Evolutionary conservation across 1,284 basidiomycete species (phyloP), one percentile per base, ranked within the genome.

Genomic region (Ceratorhiza oryzae-sativae): DNA sequence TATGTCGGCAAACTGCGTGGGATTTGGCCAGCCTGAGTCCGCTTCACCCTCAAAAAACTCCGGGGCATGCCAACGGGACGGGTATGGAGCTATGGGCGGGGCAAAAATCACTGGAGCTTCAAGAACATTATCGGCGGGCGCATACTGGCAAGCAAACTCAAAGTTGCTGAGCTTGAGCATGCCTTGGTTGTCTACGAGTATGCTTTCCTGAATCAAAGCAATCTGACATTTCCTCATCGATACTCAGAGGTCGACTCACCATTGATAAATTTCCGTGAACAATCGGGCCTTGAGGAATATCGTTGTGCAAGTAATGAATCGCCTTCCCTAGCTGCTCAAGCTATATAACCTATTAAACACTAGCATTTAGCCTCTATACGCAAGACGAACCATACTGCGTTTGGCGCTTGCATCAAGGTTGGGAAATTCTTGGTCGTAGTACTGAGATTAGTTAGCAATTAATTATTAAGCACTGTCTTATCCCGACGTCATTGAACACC

Each of bases 111-210:
- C 20, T 41, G 36, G 49, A 4, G 63, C 63, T 45, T 42, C 34
- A 8, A 45, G 27, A 4, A 36, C 41, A 8, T 58, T 56, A 20
- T 68, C 53, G 13, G 23, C 13, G 41, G 56, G 65, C 39, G 55
- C 51, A 18, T 68, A 68, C 12, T 68, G 65, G 13, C 65, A 68
- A 23, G 65, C 65, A 34, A 68, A 68, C 30, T 68, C 65, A 23
- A 68, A 68, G 18, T 53, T 25, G 18, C 39, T 58, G 1, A 68
- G 51, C 34, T 56, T 68, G 0, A 30, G 20, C 10, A 20, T 34
- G 12, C 65, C 39, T 0, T 46, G 12, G 0, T 41, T 9, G 18
- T 55, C 41, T 0, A 68, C 41, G 1, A 48, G 18, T 15, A 58
- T 32, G 8, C 53, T 42, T 32, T 68, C 65, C 65, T 68, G 15